These are phyloP conservation scores for Fusarium tricinctum DNA, from an alignment of 2,329 filamentous ascomycete genomes.

Conservation along the genomic window DNA sequence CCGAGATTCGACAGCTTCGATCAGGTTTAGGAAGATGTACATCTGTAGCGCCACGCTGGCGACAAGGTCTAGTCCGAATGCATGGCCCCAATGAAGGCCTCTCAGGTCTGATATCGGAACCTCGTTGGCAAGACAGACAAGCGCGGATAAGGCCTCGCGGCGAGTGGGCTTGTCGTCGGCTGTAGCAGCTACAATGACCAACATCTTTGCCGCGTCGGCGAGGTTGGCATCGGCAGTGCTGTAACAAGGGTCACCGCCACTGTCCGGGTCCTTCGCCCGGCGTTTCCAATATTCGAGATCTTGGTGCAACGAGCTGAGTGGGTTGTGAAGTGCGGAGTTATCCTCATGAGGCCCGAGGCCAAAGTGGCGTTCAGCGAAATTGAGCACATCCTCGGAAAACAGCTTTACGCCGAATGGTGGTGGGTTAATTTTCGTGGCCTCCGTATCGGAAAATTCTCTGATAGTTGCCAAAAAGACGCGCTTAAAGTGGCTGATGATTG, in stretches of 20 bases:
- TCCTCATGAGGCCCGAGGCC: not conserved
- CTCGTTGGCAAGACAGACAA: not conserved
- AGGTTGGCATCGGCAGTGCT: not conserved
- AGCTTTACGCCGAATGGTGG: fast-evolving
- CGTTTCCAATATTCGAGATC: conserved; percentile 1
- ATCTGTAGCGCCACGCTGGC: not conserved
- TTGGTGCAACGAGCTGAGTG: not conserved
- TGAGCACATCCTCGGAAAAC: not conserved
- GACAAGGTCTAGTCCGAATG: conserved; percentile 6
- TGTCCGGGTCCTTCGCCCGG: fast-evolving
- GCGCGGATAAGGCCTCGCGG: not conserved
- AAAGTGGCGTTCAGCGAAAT: not conserved
- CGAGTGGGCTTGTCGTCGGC: fast-evolving
- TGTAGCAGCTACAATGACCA: conserved; percentile 1
- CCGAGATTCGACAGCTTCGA: conserved; percentile 4
- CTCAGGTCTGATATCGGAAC: not conserved
- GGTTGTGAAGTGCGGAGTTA: conserved; percentile 1
- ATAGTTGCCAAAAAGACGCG: not conserved
- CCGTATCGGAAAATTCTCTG: not conserved
- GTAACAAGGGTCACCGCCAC: not conserved
- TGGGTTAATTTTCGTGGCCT: fast-evolving
- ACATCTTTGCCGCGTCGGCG: conserved; percentile 4
- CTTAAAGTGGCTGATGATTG: not conserved
- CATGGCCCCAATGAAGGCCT: conserved; percentile 8
- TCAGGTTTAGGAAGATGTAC: conserved; percentile 21